phyloP scores from a whole-genome alignment of 805 yeast species.

The Schizosaccharomyces pombe region DNA sequence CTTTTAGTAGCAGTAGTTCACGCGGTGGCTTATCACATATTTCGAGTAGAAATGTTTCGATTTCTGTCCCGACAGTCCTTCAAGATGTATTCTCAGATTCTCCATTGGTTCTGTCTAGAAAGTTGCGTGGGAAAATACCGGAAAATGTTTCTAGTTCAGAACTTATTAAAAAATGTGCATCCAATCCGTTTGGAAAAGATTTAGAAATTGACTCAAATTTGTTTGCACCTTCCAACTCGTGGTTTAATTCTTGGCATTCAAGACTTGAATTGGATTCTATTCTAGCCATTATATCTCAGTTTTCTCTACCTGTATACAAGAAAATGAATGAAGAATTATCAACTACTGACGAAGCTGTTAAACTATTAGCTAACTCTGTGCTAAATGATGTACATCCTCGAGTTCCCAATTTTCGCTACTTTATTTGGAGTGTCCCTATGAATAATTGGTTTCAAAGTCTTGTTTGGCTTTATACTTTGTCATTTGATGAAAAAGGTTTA shows the following conservation, averaged over 20 bases:
- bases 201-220: background rate
- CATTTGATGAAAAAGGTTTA: slow-evolving; percentile 5
- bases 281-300: slow-evolving; percentile 9
- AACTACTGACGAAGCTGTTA: background rate
- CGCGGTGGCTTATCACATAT: too few species aligned
- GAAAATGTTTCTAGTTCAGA: background rate
- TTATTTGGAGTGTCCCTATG: background rate
- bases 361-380: background rate
- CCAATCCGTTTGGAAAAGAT: background rate
- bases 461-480: background rate
- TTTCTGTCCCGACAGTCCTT: background rate
- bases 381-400: background rate
- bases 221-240: background rate
- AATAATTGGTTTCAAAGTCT: slow-evolving; percentile 7
- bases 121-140: slow-evolving; percentile 3
- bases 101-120: slow-evolving; percentile 6
- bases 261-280: slow-evolving; percentile 17
- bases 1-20: too few species aligned
- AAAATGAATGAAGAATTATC: background rate
- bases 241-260: slow-evolving; percentile 31
- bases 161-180: background rate
- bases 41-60: background rate
- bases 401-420: background rate
- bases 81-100: background rate
- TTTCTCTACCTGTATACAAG: slow-evolving; percentile 5